phyloP scores from a whole-genome alignment of 495 filamentous ascomycete genomes.

The Annulohypoxylon stygium region DNA sequence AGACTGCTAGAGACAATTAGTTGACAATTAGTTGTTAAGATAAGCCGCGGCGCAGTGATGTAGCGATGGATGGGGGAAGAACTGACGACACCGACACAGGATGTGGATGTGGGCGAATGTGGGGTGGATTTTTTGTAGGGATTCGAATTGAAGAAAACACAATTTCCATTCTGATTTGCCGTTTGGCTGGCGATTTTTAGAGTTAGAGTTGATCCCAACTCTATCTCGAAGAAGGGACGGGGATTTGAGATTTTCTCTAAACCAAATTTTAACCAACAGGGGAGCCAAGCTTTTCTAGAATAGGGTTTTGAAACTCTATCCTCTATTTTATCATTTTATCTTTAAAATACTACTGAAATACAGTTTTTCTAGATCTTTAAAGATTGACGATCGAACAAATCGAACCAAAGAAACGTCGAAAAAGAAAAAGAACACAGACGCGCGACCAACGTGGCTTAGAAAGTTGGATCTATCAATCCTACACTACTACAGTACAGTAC shows the following conservation, averaged over 20 bases:
- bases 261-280: neutral
- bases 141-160: slow-evolving; percentile 18
- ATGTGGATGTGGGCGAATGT: slow-evolving; percentile 20
- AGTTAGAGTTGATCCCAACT: slow-evolving; percentile 44
- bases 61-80: slow-evolving; percentile 25
- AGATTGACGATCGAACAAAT: slow-evolving; percentile 2
- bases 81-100: slow-evolving; percentile 45
- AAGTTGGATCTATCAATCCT: slow-evolving; percentile 31
- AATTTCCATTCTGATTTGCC: slow-evolving; percentile 30
- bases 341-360: neutral
- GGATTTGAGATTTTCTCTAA: neutral
- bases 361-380: neutral
- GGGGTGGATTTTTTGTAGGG: slow-evolving; percentile 20
- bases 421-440: slow-evolving; percentile 7
- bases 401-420: slow-evolving; percentile 1
- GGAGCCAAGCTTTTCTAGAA: neutral
- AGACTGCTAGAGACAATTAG: neutral
- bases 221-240: slow-evolving; percentile 7
- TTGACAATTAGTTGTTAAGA: neutral
- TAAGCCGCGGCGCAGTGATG: slow-evolving; percentile 26
- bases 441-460: slow-evolving; percentile 31
- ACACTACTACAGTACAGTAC: slow-evolving; percentile 24
- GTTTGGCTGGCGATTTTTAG: slow-evolving; percentile 32
- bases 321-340: neutral
- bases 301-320: neutral